Conservation (phyloP, 106 monocot species). For the Posidonia australis region DNA sequence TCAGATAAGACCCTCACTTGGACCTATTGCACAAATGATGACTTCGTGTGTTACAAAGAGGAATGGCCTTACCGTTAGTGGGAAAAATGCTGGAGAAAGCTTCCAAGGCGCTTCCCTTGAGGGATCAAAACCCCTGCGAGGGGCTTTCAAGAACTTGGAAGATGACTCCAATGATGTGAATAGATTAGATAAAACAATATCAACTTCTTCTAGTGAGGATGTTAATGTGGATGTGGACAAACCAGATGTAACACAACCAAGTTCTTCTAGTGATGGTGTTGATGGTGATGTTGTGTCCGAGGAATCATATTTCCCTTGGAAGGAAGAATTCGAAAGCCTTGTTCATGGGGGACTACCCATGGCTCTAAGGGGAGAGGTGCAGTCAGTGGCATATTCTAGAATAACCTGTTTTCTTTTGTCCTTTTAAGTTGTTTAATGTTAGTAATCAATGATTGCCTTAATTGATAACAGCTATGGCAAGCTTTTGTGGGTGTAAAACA, state of each 20-base stretch:
- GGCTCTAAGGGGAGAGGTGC: constrained; percentile 95
- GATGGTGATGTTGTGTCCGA: constrained; percentile 6
- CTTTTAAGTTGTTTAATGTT: background rate
- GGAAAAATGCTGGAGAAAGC: constrained; percentile 5
- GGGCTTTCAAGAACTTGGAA: constrained; percentile 30
- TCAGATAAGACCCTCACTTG: constrained; percentile 43
- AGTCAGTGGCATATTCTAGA: background rate
- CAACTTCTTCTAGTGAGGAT: constrained; percentile 33
- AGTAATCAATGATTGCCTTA: too few relatives aligned
- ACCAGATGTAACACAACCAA: constrained; percentile 39
- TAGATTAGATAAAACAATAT: constrained; percentile 36
- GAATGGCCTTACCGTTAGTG: background rate
- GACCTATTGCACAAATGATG: constrained; percentile 68
- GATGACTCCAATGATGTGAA: constrained; percentile 65
- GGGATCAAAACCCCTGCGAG: constrained; percentile 20
- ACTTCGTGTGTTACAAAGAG: constrained; percentile 47
- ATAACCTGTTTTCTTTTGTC: too few relatives aligned
- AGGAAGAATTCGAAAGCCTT: constrained; percentile 74
- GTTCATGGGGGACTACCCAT: constrained; percentile 88
- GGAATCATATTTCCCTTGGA: constrained; percentile 41
- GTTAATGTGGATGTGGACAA: constrained; percentile 31
- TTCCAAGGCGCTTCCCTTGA: constrained; percentile 27
- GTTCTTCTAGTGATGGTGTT: constrained; percentile 28
- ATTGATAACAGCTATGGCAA: constrained; percentile 75
- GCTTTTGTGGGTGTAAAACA: constrained; percentile 77